phyloP scores from a whole-genome alignment of 176 grass and related monocot species.

The Eragrostis nindensis region DNA sequence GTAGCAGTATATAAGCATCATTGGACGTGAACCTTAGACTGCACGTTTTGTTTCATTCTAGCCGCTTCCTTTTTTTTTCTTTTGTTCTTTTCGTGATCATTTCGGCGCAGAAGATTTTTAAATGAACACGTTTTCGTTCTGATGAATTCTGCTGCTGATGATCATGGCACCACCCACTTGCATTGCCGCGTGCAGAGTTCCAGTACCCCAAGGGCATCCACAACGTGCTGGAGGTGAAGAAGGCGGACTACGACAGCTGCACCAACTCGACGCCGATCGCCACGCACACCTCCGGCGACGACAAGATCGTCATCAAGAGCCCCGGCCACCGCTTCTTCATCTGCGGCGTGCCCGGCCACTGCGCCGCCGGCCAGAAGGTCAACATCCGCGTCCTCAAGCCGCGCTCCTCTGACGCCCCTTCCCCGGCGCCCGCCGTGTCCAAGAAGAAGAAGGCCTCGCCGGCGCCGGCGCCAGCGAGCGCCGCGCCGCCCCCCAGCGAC shows the following conservation, averaged over 20 bases:
- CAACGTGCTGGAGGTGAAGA: constrained; percentile 85
- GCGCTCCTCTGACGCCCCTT: constrained; percentile 53
- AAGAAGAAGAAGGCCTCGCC: background rate
- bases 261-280: constrained; percentile 67
- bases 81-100: background rate
- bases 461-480: background rate
- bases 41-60: constrained; percentile 42
- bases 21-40: constrained; percentile 26
- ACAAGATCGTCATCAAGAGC: constrained; percentile 67
- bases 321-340: constrained; percentile 88
- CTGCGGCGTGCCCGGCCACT: constrained; percentile 77
- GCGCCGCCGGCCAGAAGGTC: constrained; percentile 71
- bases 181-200: constrained; percentile 48
- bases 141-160: constrained; percentile 3
- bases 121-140: background rate
- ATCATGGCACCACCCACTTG: background rate
- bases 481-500: background rate
- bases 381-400: constrained; percentile 70
- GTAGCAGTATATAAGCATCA: constrained; percentile 35
- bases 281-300: constrained; percentile 70
- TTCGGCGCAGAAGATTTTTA: constrained; percentile 3
- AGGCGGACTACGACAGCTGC: constrained; percentile 69
- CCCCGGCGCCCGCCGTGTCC: constrained; percentile 30
- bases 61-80: background rate
- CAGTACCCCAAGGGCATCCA: constrained; percentile 70